Conservation (phyloP, 345 rosid species). For the Cardiospermum halicacabum region DNA sequence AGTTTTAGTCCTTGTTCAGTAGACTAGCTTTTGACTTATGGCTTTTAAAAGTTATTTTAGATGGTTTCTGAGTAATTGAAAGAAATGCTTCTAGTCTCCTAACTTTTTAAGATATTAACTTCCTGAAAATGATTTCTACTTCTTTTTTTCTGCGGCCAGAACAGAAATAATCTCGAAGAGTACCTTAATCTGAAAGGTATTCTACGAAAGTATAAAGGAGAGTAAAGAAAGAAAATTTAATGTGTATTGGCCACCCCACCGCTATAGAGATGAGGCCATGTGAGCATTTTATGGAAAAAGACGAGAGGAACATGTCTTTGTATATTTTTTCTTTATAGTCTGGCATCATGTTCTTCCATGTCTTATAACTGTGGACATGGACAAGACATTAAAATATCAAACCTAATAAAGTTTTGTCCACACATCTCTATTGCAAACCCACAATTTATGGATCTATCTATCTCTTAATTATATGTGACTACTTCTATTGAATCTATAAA, state of each 20-base stretch:
- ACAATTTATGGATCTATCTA: not conserved
- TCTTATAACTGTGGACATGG: conserved; percentile 10
- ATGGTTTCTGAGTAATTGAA: no score
- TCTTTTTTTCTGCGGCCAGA: no score
- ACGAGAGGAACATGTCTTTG: not conserved
- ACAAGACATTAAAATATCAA: not conserved
- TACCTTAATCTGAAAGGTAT: no score
- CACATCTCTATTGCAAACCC: not conserved
- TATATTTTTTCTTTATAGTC: conserved; percentile 9
- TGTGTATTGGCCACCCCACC: conserved; percentile 9
- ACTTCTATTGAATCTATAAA: not conserved
- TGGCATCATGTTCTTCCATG: conserved; percentile 28
- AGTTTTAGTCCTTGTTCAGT: no score
- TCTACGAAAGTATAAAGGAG: conserved; percentile 3
- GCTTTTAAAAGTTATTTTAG: no score
- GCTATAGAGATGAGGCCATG: conserved; percentile 32
- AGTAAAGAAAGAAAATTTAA: not conserved
- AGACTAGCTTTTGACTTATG: no score
- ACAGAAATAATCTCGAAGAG: no score
- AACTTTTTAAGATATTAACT: no score
- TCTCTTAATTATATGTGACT: not conserved
- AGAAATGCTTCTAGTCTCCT: no score
- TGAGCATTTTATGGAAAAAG: conserved; percentile 27
- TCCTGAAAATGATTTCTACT: no score
- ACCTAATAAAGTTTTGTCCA: not conserved